phyloP scores from a whole-genome alignment of 2,329 filamentous ascomycete species.

The Dendryphion nanum region DNA sequence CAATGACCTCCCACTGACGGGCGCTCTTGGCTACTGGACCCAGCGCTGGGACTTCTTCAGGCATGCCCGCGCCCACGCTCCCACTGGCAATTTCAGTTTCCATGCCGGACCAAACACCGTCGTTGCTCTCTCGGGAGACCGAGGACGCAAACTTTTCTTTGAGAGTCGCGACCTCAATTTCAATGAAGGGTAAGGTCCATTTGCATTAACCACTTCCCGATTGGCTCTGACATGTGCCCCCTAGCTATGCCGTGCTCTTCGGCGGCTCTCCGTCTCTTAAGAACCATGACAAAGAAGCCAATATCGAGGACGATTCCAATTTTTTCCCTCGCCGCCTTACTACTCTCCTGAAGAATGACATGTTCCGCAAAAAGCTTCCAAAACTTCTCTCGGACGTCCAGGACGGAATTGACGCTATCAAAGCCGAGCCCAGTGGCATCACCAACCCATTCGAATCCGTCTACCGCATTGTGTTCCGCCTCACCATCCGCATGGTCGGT shows the following conservation, averaged over 20 bases:
- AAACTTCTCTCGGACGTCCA: slow-evolving; percentile 42
- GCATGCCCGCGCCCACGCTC: slow-evolving; percentile 27
- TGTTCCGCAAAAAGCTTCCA: slow-evolving; percentile 36
- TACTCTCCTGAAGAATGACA: slow-evolving; percentile 24
- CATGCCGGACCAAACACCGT: slow-evolving; percentile 48
- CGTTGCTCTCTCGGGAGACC: slow-evolving; percentile 46
- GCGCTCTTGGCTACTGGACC: slow-evolving; percentile 49
- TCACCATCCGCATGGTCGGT: slow-evolving; percentile 59
- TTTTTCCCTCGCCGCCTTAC: slow-evolving; percentile 22
- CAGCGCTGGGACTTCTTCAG: slow-evolving; percentile 46
- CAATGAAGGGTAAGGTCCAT: slow-evolving; percentile 43
- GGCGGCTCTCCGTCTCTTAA: slow-evolving; percentile 16
- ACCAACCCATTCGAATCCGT: slow-evolving; percentile 57
- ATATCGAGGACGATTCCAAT: slow-evolving; percentile 14
- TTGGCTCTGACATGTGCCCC: too few relatives aligned
- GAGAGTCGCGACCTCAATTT: slow-evolving; percentile 48
- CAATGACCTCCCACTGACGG: slow-evolving; percentile 42
- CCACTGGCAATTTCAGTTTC: slow-evolving; percentile 50
- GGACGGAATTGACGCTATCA: slow-evolving; percentile 41
- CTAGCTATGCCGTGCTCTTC: slow-evolving; percentile 28
- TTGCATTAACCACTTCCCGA: too few relatives aligned
- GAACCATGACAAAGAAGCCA: slow-evolving; percentile 9
- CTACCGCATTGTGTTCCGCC: slow-evolving; percentile 53
- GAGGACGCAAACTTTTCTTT: slow-evolving; percentile 46
- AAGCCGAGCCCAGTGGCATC: slow-evolving; percentile 29